Percentiles rank a stretch among this genome's conserved stretches.
These are phyloP conservation scores for Elasticomyces elasticus DNA, from an alignment of 495 filamentous ascomycete genomes.

Conservation along the genomic window DNA sequence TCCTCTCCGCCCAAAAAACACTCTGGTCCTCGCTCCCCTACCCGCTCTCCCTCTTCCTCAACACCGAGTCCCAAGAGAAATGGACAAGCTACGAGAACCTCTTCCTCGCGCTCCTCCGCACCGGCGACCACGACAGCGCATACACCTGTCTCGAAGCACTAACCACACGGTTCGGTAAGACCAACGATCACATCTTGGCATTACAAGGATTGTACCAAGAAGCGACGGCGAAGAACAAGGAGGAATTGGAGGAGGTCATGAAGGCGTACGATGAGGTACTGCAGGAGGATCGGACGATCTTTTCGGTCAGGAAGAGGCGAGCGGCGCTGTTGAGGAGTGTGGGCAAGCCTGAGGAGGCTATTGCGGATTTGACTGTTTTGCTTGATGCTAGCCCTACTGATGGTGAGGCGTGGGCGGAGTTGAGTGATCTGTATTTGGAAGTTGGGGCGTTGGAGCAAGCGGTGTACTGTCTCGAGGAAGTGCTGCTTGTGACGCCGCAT, in stretches of 20 bases:
- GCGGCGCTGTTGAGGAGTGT: constrained; percentile 70
- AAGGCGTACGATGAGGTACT: constrained; percentile 68
- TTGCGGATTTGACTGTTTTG: constrained; percentile 59
- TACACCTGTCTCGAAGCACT: constrained; percentile 62
- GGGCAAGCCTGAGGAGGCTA: constrained; percentile 58
- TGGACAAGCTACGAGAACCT: constrained; percentile 82
- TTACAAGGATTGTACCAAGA: constrained; percentile 77
- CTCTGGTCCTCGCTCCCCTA: constrained; percentile 39
- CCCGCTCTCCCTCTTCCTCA: constrained; percentile 40
- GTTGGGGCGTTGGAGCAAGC: constrained; percentile 72
- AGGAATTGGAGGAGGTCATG: constrained; percentile 56
- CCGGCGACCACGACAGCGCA: constrained; percentile 71
- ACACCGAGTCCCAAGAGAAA: constrained; percentile 61
- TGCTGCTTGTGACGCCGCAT: constrained; percentile 77
- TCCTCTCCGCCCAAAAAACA: constrained; percentile 48
- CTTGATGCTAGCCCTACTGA: constrained; percentile 81
- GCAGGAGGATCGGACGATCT: constrained; percentile 64
- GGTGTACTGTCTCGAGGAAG: constrained; percentile 82
- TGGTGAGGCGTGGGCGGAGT: constrained; percentile 87
- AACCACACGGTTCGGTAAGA: constrained; percentile 64
- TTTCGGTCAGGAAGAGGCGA: constrained; percentile 76
- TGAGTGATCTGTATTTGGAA: constrained; percentile 71
- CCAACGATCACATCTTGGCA: constrained; percentile 75
- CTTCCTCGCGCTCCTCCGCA: constrained; percentile 71
- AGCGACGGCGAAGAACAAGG: constrained; percentile 57